Evolutionary conservation across 2,329 filamentous ascomycete genomes (phyloP), one percentile per base, ranked within the genome.

Genomic region (Leptographium lundbergii): DNA sequence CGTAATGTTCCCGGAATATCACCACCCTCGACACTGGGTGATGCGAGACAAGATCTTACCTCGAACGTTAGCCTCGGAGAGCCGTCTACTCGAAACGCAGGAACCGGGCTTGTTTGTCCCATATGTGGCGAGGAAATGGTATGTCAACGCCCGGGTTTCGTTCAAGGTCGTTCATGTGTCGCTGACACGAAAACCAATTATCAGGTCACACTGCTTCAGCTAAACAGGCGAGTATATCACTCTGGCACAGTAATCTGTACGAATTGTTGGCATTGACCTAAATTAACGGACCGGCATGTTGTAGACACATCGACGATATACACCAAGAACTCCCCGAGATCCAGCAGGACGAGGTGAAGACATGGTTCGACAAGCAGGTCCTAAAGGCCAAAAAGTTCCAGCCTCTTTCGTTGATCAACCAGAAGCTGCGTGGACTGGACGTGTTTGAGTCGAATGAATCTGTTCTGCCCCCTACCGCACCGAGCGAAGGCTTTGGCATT

Each of bases 111-210:
- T 61, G 84, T 92, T 59, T 99, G 94, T 71, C 94, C 94, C n/a
- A 99, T 99, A 69, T 99, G 94, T 73, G 91, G 86, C 66, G 95
- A 97, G 74, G 91, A 96, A 72, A 99, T 99, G 94, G 91, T 94
- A 75, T 63, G 75, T 14, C 19, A 5, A 24, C 36, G n/a, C 10
- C 25, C 4, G 9, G 14, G 4, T 9, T 19, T 47, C 27, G 14
- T 4, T 45, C 27, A 24, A 11, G 6, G n/a, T 19, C 13, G 4
- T 29, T 4, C n/a, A 25, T 17, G 19, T n/a, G 17, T 22, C n/a
- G 32, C 52, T 54, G 52, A 54, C 34, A n/a, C 24, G 13, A 5
- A 29, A 25, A 29, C 17, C 13, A 6, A 24, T 19, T n/a, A 45
- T 4, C 10, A 95, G 89, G 80, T 97, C 68, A 97, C 94, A 17